These are phyloP conservation scores for Noccaea caerulescens DNA, from an alignment of 345 rosid genomes.

Conservation along the genomic window DNA sequence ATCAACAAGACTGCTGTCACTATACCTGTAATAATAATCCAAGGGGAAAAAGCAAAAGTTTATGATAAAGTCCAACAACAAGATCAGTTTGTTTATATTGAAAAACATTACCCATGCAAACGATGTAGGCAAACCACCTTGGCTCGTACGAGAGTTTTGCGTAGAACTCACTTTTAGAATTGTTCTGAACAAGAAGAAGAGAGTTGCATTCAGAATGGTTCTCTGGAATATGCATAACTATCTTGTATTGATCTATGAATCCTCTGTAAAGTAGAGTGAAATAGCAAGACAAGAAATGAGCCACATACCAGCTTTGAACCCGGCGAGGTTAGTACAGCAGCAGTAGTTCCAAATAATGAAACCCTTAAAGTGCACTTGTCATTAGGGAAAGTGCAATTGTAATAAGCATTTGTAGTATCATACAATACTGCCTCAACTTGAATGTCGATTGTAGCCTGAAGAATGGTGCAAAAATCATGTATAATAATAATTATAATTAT, in stretches of 20 bases:
- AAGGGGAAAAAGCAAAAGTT: slow-evolving; percentile 14
- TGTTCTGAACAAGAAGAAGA: slow-evolving; percentile 55
- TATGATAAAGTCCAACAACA: slow-evolving; percentile 8
- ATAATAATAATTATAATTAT: not conserved
- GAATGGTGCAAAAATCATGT: slow-evolving; percentile 24
- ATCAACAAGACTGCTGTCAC: slow-evolving; percentile 67
- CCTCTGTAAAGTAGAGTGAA: not conserved
- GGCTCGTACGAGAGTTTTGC: slow-evolving; percentile 84
- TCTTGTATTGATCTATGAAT: slow-evolving; percentile 16
- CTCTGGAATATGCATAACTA: slow-evolving; percentile 18
- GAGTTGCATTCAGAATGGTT: slow-evolving; percentile 18
- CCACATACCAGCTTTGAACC: slow-evolving; percentile 58
- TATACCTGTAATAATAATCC: slow-evolving; percentile 54
- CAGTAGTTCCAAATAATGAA: slow-evolving; percentile 66
- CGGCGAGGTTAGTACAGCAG: slow-evolving; percentile 75
- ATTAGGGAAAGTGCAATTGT: slow-evolving; percentile 64
- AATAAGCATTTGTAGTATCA: slow-evolving; percentile 78
- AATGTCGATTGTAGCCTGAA: slow-evolving; percentile 72
- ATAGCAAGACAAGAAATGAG: slow-evolving; percentile 18
- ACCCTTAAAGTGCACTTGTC: slow-evolving; percentile 60
- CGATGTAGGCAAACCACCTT: slow-evolving; percentile 85
- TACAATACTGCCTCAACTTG: slow-evolving; percentile 61
- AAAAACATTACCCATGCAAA: slow-evolving; percentile 69
- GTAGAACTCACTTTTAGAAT: slow-evolving; percentile 57
- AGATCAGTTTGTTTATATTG: not conserved